Evolutionary conservation across 768 basidiomycete species (phyloP).

Genomic region (Paxillus ammoniavirescens): DNA sequence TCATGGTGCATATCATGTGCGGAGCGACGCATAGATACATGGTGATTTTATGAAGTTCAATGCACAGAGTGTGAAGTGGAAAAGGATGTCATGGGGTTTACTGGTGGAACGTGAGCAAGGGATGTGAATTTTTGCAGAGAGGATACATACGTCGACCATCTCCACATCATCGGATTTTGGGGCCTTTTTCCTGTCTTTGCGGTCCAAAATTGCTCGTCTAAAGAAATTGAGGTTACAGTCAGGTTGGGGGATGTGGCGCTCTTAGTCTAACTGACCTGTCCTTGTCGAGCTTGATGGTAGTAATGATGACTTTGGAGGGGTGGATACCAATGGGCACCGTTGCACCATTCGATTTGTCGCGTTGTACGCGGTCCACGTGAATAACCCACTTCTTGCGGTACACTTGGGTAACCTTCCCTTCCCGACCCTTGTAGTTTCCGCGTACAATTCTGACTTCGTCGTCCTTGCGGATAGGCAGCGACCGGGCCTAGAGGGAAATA

Average conservation of each 20-base stretch:
- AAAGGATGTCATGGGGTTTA: constrained; percentile 16
- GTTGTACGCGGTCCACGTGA: constrained; percentile 95
- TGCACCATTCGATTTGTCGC: constrained; percentile 97
- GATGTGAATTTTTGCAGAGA: constrained; percentile 7
- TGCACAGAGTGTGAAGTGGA: constrained; percentile 9
- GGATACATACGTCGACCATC: constrained; percentile 70
- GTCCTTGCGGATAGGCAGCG: constrained; percentile 94
- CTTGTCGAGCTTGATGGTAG: constrained; percentile 89
- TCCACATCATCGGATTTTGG: constrained; percentile 62
- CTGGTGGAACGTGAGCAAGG: constrained; percentile 18
- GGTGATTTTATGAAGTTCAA: constrained; percentile 46
- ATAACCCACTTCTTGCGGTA: constrained; percentile 99
- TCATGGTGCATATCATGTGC: constrained; percentile 59
- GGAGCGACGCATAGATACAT: constrained; percentile 63
- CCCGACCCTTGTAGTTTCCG: constrained; percentile 97
- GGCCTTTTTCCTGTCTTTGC: constrained; percentile 78
- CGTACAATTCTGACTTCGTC: constrained; percentile 97
- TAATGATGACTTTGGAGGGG: constrained; percentile 96
- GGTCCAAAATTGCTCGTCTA: constrained; percentile 83
- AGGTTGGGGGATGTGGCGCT: neutral
- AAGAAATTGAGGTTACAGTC: constrained; percentile 6
- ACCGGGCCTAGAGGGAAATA: constrained; percentile 60
- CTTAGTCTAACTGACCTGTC: constrained; percentile 54
- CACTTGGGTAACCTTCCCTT: constrained; percentile 97
- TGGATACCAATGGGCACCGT: constrained; percentile 92